Base-by-base conservation (phyloP, 2,329 filamentous ascomycete genomes). In the Pseudofabraea citricarpa region DNA sequence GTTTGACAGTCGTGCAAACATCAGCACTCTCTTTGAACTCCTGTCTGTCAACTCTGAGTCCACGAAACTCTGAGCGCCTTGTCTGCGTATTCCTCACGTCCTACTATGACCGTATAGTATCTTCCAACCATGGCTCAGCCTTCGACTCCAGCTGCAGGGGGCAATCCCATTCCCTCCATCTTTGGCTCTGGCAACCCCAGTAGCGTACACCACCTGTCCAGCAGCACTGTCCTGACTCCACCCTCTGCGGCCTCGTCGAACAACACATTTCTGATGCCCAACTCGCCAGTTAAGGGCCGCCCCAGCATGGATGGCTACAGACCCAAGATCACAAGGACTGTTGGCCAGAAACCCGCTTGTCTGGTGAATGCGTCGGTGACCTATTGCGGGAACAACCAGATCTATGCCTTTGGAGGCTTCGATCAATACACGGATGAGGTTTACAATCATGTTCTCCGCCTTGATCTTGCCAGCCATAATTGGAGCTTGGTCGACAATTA, bases 401-500 rank as follows among this genome's bases (percentile, higher is more conserved):
- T 98, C 56, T 97, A 94, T 66, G 93, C 91, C 9, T 98, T 98
- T 71, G 93, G 93, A 33, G 93, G 93, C 15, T 98, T 98, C 60
- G 93, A 98, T 62, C 91, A 97, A 66, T 97, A 95, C 62, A 98
- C 93, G 1, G 93, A 98, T 64, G 93, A 98, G 71, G 84, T 98
- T 15, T 98, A 98, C 69, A 98, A 98, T 61, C 93, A 98, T 69
- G 93, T 98, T 32, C 73, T 98, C 51, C 84, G 82, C 56, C 71
- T 98, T 40, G 90, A 98, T 63, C 76, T 98, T 50, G 75, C 85
- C 48, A 90, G 85, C 50, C 83, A 93, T 55, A 88, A 93, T 63
- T 98, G 93, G 93, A 93, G 81, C 53, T 72, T 98, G 40, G 91
- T 98, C 16, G 93, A 97, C 68, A 98, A 98, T 66, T 98, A 95